These are phyloP conservation scores for Petunia axillaris DNA, from an alignment of 257 asterid species.

Conservation along the genomic window DNA sequence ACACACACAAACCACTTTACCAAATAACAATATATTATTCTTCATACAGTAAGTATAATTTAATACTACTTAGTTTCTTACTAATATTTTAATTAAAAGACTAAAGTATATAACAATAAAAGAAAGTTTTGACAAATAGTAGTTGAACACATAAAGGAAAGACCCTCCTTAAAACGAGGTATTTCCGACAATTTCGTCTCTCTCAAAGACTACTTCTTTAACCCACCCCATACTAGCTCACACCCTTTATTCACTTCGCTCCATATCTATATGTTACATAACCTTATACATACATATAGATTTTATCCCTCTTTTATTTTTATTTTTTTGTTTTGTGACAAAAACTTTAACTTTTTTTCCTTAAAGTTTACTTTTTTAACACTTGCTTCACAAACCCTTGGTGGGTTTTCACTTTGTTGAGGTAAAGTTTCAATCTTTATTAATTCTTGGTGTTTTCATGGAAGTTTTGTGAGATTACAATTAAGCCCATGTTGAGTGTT, in stretches of 20 bases:
- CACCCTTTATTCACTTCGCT: neutral
- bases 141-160: neutral
- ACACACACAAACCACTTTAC: neutral
- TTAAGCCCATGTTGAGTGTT: neutral
- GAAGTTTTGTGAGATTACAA: slow-evolving; percentile 1
- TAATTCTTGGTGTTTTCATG: neutral
- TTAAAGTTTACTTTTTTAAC: neutral
- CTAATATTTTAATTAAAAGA: neutral
- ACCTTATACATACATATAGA: neutral
- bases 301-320: neutral
- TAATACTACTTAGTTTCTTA: neutral
- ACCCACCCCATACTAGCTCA: neutral
- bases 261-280: neutral
- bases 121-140: neutral
- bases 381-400: slow-evolving; percentile 6
- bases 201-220: slow-evolving; percentile 17
- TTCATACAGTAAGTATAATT: neutral
- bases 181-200: slow-evolving; percentile 19
- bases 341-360: slow-evolving; percentile 6
- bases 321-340: neutral
- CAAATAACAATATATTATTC: slow-evolving; percentile 1
- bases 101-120: neutral
- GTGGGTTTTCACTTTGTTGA: slow-evolving; percentile 16
- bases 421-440: slow-evolving; percentile 12
- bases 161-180: slow-evolving; percentile 24